Evolutionary conservation across 345 rosid species (phyloP), one percentile per base, ranked within the genome.

Genomic region (Arabis alpina): DNA sequence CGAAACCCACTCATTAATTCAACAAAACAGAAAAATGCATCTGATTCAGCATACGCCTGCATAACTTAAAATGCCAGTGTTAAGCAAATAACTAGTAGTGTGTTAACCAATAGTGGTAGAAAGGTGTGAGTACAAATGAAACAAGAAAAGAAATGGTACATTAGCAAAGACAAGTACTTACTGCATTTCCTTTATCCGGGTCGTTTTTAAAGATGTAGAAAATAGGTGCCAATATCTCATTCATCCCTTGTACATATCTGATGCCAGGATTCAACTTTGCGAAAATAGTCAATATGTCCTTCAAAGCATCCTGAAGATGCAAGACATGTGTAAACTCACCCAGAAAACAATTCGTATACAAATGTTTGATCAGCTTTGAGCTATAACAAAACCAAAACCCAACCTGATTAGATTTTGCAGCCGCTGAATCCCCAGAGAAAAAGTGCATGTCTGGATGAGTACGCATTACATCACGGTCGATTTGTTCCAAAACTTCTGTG

Each of bases 221-320:
- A 61, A 93, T 67, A 47, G 96, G 98, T 64, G 98, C 98, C 86
- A 91, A 73, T 74, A 91, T 83, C 75, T 93, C 98, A 64, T 93
- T 93, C 98, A 93, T 93, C 82, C 98, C 98, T 84, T 93, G 98
- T 59, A 93, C 97, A 79, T 93, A 93, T 89, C 96, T 86, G 77
- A 93, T 88, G 41, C 98, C 97, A 52, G 96, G 97, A 82, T 93
- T 93, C 77, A 93, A 81, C 89, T 93, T 93, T 15, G 98, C 98
- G 68, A 91, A 93, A 34, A 93, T 77, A 45, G 76, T 81, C 79
- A 93, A 78, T 44, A 91, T 82, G 64, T 79, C 86, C 81, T 68
- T 91, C 85, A 93, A 72, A 63, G 97, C 90, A 47, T 89, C 97
- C 99, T 93, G 83, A 57, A 82, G 53, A 82, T 2, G 15, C 54